A percentile compares a stretch with the other conserved stretches of the same genome.
phyloP scores from a whole-genome alignment of 169 alveolate species.

The Amoebophrya sp. region DNA sequence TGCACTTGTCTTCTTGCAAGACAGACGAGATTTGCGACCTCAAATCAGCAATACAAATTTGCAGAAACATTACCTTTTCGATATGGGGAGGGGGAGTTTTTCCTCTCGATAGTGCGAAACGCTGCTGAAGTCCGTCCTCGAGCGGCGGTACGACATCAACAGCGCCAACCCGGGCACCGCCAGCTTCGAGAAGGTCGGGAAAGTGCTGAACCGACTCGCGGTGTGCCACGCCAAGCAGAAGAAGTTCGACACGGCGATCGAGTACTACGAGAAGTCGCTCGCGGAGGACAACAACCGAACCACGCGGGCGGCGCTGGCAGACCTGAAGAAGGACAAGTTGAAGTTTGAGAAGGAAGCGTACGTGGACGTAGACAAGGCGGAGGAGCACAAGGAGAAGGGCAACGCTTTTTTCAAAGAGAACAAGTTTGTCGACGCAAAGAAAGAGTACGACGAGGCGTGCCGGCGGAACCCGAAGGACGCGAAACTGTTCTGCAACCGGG shows the following conservation, averaged over 20 bases:
- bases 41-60: too few species aligned
- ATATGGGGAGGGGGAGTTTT: too few species aligned
- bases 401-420: constrained; percentile 80
- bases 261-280: constrained; percentile 79
- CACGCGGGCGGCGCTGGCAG: constrained; percentile 83
- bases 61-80: too few species aligned
- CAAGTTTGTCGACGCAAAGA: constrained; percentile 87
- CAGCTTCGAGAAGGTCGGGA: constrained; percentile 59
- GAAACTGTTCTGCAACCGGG: constrained; percentile 90
- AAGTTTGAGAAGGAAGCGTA: constrained; percentile 83
- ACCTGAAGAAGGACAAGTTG: constrained; percentile 82
- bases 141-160: constrained; percentile 31
- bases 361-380: constrained; percentile 90
- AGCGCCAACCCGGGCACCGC: not conserved
- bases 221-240: constrained; percentile 69
- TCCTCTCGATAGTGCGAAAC: too few species aligned
- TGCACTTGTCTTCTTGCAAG: too few species aligned
- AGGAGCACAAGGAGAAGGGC: constrained; percentile 73
- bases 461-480: constrained; percentile 92
- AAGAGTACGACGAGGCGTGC: constrained; percentile 94
- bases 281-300: constrained; percentile 85
- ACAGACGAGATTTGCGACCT: too few species aligned
- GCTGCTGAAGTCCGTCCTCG: not conserved
- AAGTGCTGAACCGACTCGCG: constrained; percentile 76
- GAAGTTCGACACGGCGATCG: constrained; percentile 77